Evolutionary conservation across 2,329 filamentous ascomycete genomes (phyloP), one percentile per base, ranked within the genome.

Genomic region (Fusarium vanettenii): DNA sequence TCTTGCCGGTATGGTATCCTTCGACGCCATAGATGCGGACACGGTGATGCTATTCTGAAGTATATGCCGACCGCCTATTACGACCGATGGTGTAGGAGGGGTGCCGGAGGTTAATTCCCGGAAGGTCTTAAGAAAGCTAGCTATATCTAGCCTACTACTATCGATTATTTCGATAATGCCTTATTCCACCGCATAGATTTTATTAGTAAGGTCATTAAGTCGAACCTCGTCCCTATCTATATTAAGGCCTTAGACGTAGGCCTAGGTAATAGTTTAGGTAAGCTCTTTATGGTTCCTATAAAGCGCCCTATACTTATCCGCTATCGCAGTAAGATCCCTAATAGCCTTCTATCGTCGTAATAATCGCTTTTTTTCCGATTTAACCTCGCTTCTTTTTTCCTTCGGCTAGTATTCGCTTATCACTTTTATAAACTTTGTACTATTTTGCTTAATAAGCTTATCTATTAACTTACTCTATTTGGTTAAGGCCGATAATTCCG

Each of bases 241-340:
- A 56, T 90, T 86, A 16, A 87, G 78, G 29, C 85, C 85, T 16
- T 88, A 84, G n/a, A 84, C 85, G 70, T 90, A 91, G 1, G 86
- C 86, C 66, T 87, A 82, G 5, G 84, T 83, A 59, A 91, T 85
- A 59, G 84, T 82, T 56, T 85, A 79, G 1, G 87, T 82, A 25
- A 91, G 79, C 6, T 81, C 77, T 68, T 90, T 85, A 48, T 84
- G 84, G 69, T 86, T 84, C 18, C 80, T 79, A 48, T 81, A 81
- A 14, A 90, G 79, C 4, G 81, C 76, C 48, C 82, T 81, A 67
- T 87, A 88, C 3, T 82, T 80, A 22, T 84, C 81, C 66, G 87
- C 80, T 16, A 86, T 84, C 10, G 76, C 80, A 20, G 81, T 78
- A 4, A 90, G 79, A 11, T 81, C 76, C 33, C 85, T 81, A 20